Evolutionary conservation across 768 basidiomycete species (phyloP).

Genomic region (Amanita thiersii): DNA sequence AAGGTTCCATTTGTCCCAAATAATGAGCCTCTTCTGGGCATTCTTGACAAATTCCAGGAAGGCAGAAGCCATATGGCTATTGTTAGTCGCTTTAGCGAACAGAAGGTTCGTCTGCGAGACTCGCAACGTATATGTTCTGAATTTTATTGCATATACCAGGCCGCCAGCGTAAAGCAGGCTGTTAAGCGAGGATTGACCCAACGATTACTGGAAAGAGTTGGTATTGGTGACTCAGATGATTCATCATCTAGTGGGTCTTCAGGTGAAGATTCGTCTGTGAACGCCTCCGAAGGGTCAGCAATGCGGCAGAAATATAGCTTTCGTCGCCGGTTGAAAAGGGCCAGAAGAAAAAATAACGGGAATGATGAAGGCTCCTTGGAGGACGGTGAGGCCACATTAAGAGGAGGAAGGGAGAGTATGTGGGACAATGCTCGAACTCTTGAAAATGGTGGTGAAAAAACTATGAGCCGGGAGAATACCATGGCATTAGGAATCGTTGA

Average conservation of each 20-base stretch:
- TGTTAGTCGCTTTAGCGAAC: constrained; percentile 67
- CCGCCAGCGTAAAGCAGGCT: constrained; percentile 74
- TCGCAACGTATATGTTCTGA: background rate
- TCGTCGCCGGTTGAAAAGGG: constrained; percentile 2
- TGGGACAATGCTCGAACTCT: constrained; percentile 2
- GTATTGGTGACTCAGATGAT: constrained; percentile 54
- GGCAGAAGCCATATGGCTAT: constrained; percentile 91
- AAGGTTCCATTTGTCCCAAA: constrained; percentile 82
- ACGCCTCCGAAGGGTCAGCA: constrained; percentile 10
- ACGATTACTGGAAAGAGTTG: constrained; percentile 66
- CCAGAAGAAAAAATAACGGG: background rate
- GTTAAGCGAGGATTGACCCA: constrained; percentile 77
- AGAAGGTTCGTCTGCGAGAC: constrained; percentile 31
- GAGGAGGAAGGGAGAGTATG: constrained; percentile 14
- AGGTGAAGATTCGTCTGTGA: constrained; percentile 23
- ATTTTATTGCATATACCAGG: constrained; percentile 21
- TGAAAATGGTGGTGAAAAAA: constrained; percentile 2
- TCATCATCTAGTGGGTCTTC: constrained; percentile 29
- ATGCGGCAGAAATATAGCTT: constrained; percentile 8
- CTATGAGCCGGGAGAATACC: background rate
- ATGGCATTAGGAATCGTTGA: too few species aligned
- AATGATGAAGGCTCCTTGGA: constrained; percentile 13
- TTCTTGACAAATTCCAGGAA: constrained; percentile 85
- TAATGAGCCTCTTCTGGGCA: constrained; percentile 77
- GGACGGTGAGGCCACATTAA: constrained; percentile 18